phyloP scores from a whole-genome alignment of 371 early-diverging fungal genomes.

The Apophysomyces elegans region DNA sequence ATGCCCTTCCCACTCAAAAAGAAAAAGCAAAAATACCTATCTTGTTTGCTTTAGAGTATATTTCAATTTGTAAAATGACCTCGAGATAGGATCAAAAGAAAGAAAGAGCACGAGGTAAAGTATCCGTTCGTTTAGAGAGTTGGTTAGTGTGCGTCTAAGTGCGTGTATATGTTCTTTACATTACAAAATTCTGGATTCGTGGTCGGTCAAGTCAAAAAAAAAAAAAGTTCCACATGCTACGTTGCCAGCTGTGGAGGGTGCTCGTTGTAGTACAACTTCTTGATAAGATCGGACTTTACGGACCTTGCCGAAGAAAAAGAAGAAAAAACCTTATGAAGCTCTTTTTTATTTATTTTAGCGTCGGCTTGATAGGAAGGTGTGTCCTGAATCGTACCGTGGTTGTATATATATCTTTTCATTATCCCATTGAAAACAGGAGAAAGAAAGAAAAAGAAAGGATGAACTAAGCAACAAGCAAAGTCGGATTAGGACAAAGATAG shows the following conservation, averaged over 20 bases:
- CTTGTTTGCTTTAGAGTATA: not conserved
- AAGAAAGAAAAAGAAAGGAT: too few species aligned
- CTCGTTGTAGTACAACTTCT: not conserved
- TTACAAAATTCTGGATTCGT: not conserved
- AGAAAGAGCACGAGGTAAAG: constrained; percentile 1
- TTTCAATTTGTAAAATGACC: not conserved
- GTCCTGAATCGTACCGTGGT: too few species aligned
- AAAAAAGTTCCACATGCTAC: constrained; percentile 1
- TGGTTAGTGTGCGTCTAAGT: too few species aligned
- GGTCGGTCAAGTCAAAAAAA: not conserved
- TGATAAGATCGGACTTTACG: not conserved
- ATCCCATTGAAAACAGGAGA: too few species aligned
- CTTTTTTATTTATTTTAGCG: too few species aligned
- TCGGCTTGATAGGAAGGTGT: too few species aligned
- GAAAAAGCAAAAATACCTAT: not conserved
- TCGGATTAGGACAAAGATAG: too few species aligned
- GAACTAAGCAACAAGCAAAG: too few species aligned
- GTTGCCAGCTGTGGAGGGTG: constrained; percentile 9
- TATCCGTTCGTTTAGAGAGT: too few species aligned
- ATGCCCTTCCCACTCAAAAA: not conserved
- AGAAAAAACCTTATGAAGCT: not conserved
- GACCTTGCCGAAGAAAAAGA: not conserved
- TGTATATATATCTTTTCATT: too few species aligned
- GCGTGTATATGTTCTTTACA: too few species aligned
- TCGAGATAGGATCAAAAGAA: not conserved